Evolutionary conservation across 2,329 filamentous ascomycete species (phyloP), one percentile per base, ranked within the genome.

Genomic region (Boeremia lycopersici): DNA sequence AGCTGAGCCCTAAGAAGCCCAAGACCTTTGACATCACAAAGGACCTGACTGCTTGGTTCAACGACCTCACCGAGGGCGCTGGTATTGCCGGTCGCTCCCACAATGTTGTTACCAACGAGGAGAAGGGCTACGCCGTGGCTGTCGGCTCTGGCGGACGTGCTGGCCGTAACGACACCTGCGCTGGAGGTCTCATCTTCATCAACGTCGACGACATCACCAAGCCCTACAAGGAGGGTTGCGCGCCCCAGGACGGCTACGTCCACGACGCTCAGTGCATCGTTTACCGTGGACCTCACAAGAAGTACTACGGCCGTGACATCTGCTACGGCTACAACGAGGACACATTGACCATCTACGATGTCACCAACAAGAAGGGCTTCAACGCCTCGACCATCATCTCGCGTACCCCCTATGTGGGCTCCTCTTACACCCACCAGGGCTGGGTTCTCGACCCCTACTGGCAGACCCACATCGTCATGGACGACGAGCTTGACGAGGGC

Each of bases 251-350:
- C 64, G 83, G 83, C 53, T 86, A 86, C 64, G 81, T 84, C 15
- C 84, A 86, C 66, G 84, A 86, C 60, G 82, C 83, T 4, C 83
- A 86, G 70, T 86, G 84, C 70, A 76, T 86, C 28, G 78, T 82
- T 41, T 84, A 83, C 73, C 77, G 76, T 11, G 82, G 83, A 1
- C 82, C 82, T 2, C 77, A 84, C 61, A 71, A 70, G 49, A 69
- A 76, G 42, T 84, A 82, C 72, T 72, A 73, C 12, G 80, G 78
- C 26, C 75, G 75, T 2, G 81, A 85, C 40, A 83, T 85, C 59
- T 85, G 82, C 77, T 83, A 82, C 69, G 80, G 79, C 38, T 84
- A 83, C 77, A 83, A 83, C 72, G 81, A 83, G 62, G 79, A 82
- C 65, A 79, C 78, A 1, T 64, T 82, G 44, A 81, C 80, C 53